Evolutionary conservation across 140 eudicot species (phyloP).

Genomic region (Anethum foeniculum): DNA sequence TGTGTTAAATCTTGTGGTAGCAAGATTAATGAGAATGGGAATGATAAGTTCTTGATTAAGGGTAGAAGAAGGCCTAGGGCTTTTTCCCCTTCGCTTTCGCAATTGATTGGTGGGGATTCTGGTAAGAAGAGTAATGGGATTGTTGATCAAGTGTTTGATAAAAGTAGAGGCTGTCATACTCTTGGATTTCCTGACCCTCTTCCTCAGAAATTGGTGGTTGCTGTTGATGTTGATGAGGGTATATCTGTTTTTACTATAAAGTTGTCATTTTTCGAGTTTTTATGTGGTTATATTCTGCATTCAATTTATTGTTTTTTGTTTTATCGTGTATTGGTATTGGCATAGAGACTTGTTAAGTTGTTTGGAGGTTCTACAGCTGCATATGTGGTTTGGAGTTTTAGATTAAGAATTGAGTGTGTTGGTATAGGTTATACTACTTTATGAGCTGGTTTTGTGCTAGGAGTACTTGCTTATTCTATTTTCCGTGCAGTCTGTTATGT

Average conservation of each 20-base stretch:
- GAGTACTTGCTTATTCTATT: neutral
- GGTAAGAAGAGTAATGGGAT: constrained; percentile 13
- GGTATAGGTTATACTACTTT: neutral
- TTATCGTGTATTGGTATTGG: neutral
- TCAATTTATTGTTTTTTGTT: neutral
- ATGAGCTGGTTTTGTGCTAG: neutral
- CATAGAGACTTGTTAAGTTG: neutral
- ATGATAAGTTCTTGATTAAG: constrained; percentile 6
- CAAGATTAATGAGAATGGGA: constrained; percentile 3
- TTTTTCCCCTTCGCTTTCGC: constrained; percentile 14
- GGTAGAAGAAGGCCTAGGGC: constrained; percentile 9
- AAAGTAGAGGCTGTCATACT: constrained; percentile 12
- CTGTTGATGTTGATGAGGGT: constrained; percentile 71
- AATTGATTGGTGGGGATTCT: constrained; percentile 14
- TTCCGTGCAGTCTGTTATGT: neutral
- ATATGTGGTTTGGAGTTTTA: neutral
- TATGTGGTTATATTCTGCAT: neutral
- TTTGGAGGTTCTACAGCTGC: neutral
- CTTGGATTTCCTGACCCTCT: constrained; percentile 10
- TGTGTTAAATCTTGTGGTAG: neutral
- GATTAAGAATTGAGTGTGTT: neutral
- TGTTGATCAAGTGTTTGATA: constrained; percentile 16
- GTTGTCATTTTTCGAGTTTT: neutral
- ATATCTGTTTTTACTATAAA: neutral
- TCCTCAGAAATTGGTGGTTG: constrained; percentile 30